phyloP scores from a whole-genome alignment of 2,329 filamentous ascomycete genomes.

The Aspergillus neoniger region DNA sequence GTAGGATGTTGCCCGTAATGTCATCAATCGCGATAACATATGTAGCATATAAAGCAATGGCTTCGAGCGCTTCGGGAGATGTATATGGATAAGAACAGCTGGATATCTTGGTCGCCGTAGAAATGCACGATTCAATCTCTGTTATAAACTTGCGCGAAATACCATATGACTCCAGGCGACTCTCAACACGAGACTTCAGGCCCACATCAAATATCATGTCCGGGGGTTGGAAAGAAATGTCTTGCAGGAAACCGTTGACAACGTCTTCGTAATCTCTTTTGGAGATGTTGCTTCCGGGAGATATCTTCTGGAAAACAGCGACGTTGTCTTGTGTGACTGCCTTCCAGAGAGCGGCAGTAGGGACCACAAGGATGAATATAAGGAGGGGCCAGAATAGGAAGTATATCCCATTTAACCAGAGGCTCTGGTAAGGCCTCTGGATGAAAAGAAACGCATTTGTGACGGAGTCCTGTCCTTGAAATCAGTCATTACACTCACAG shows the following conservation, averaged over 20 bases:
- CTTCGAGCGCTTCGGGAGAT: background rate
- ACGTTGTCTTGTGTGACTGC: background rate
- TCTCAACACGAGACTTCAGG: background rate
- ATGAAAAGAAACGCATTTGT: background rate
- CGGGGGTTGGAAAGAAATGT: background rate
- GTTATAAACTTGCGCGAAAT: background rate
- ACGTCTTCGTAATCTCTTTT: slow-evolving; percentile 2
- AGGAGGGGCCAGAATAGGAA: background rate
- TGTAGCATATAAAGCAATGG: background rate
- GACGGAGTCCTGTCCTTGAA: too few species aligned
- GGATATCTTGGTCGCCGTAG: background rate
- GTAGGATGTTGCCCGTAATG: background rate
- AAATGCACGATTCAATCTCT: background rate
- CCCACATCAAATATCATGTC: background rate
- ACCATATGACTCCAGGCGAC: background rate
- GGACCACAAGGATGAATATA: background rate
- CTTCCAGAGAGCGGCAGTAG: background rate
- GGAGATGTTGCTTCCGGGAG: background rate
- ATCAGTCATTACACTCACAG: too few species aligned
- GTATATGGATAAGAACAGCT: slow-evolving; percentile 1
- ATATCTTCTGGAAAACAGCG: background rate
- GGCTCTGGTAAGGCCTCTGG: too few species aligned
- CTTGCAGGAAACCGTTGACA: background rate
- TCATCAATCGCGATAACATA: slow-evolving; percentile 4
- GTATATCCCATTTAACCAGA: background rate